These are phyloP conservation scores for Echites panduratus DNA, from an alignment of 257 asterid genomes.

Conservation along the genomic window DNA sequence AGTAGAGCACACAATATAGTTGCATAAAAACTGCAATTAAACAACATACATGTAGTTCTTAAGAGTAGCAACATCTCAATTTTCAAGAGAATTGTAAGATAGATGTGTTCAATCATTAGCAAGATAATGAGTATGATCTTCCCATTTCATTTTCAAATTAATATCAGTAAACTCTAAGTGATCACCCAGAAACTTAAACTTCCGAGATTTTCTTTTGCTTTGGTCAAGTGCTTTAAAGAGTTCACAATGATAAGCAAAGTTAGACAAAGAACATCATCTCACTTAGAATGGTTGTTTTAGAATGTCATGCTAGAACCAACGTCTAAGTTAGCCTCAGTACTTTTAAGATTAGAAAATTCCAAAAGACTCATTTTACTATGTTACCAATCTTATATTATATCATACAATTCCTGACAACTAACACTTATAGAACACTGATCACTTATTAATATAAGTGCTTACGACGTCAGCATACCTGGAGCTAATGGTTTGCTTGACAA, in stretches of 20 bases:
- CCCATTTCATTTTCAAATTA: neutral
- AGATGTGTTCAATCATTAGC: neutral
- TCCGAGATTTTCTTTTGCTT: neutral
- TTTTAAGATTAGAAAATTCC: neutral
- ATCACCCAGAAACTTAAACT: neutral
- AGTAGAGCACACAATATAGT: neutral
- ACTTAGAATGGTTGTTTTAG: neutral
- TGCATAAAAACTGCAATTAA: neutral
- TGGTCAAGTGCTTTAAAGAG: neutral
- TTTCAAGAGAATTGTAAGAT: neutral
- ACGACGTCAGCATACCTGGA: neutral
- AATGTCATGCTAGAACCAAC: neutral
- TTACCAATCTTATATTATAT: neutral
- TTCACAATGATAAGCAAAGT: neutral
- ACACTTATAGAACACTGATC: neutral
- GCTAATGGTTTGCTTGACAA: neutral
- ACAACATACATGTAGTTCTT: neutral
- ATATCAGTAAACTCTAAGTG: neutral
- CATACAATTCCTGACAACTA: neutral
- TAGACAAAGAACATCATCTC: neutral
- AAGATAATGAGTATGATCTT: neutral
- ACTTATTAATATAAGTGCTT: neutral
- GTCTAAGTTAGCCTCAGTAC: neutral
- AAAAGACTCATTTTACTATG: neutral
- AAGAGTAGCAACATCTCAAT: neutral